These are phyloP conservation scores for Emergomyces orientalis DNA, from an alignment of 2,329 filamentous ascomycete species.

Conservation along the genomic window DNA sequence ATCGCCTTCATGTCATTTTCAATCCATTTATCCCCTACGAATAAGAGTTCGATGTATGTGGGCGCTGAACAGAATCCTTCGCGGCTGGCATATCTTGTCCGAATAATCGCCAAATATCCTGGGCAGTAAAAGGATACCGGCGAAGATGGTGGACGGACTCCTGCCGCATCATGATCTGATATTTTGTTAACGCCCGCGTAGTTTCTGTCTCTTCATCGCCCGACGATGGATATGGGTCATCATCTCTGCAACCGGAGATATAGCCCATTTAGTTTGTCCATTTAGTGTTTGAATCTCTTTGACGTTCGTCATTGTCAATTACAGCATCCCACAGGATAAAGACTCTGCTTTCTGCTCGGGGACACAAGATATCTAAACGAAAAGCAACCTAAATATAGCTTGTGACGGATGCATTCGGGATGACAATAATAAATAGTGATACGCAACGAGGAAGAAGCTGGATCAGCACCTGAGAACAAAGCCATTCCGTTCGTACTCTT, in stretches of 20 bases:
- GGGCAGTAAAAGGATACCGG: conserved; percentile 30
- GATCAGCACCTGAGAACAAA: conserved; percentile 28
- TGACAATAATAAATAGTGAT: background rate
- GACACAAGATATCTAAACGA: conserved; percentile 25
- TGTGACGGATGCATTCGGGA: background rate
- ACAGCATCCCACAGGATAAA: conserved; percentile 24
- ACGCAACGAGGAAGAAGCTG: background rate
- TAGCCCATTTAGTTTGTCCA: conserved; percentile 19
- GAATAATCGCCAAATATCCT: conserved; percentile 32
- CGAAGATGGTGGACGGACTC: conserved; percentile 25
- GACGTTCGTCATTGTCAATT: conserved; percentile 28
- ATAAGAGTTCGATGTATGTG: conserved; percentile 27
- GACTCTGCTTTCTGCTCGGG: conserved; percentile 28
- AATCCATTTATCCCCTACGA: conserved; percentile 24
- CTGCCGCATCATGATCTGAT: conserved; percentile 20
- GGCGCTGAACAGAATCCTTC: conserved; percentile 21
- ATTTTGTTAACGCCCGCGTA: conserved; percentile 17
- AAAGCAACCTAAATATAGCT: background rate
- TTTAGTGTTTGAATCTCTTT: conserved; percentile 15
- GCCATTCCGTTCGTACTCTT: conserved; percentile 28
- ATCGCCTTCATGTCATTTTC: conserved; percentile 28
- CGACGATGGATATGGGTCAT: conserved; percentile 30
- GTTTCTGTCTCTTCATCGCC: conserved; percentile 24
- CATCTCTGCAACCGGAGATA: conserved; percentile 27
- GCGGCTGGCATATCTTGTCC: conserved; percentile 22